These are phyloP conservation scores for Erodium trifolium DNA, from an alignment of 441 rosid genomes.

Conservation along the genomic window DNA sequence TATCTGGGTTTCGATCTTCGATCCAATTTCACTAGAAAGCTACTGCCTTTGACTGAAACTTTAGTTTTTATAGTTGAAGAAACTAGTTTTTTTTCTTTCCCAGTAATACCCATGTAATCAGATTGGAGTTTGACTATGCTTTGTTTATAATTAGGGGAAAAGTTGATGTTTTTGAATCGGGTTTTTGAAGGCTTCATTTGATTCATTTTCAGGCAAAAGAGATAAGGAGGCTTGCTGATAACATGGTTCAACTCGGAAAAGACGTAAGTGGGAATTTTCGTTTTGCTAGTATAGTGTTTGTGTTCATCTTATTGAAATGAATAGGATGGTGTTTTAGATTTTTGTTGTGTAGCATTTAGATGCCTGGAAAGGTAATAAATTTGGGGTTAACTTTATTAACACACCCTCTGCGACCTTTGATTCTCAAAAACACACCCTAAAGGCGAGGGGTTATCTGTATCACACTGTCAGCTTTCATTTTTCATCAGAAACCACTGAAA, in stretches of 20 bases:
- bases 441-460: too few species aligned
- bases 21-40: not conserved
- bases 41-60: not conserved
- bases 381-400: too few species aligned
- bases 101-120: too few species aligned
- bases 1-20: not conserved
- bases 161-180: not conserved
- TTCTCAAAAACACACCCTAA: too few species aligned
- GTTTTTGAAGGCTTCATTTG: not conserved
- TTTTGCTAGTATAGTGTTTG: not conserved
- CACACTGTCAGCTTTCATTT: too few species aligned
- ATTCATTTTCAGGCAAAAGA: constrained; percentile 57
- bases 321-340: not conserved
- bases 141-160: too few species aligned
- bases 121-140: too few species aligned
- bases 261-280: constrained; percentile 21
- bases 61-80: constrained; percentile 15
- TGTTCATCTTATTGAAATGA: not conserved
- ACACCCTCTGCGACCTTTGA: too few species aligned
- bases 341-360: not conserved
- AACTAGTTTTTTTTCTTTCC: too few species aligned
- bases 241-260: constrained; percentile 88
- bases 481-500: too few species aligned
- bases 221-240: constrained; percentile 72
- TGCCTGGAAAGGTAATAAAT: not conserved